These are phyloP conservation scores for Coemansia sp. DNA, from an alignment of 192 early-diverging fungal species.

Conservation along the genomic window DNA sequence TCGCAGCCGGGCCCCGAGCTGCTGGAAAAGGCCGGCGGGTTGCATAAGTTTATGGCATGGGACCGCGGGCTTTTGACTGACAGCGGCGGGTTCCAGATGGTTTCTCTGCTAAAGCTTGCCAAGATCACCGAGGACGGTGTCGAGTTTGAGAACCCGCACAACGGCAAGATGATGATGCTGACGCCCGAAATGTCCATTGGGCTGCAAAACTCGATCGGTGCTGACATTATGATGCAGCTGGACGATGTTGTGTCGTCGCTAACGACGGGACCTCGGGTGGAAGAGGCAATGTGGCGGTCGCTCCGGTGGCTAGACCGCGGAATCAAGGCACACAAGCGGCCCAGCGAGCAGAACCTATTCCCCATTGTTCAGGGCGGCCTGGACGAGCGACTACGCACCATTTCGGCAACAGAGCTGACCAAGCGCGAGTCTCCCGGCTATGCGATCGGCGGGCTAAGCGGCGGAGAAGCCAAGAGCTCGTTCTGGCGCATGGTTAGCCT, in stretches of 20 bases:
- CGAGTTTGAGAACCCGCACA: slow-evolving; percentile 81
- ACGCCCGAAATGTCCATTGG: slow-evolving; percentile 85
- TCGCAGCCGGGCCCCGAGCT: slow-evolving; percentile 71
- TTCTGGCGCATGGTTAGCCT: slow-evolving; percentile 82
- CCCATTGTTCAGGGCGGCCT: slow-evolving; percentile 88
- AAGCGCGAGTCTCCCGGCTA: slow-evolving; percentile 80
- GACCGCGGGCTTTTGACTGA: slow-evolving; percentile 77
- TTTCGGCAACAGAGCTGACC: slow-evolving; percentile 78
- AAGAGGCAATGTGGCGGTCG: slow-evolving; percentile 87
- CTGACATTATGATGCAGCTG: slow-evolving; percentile 90
- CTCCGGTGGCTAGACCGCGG: slow-evolving; percentile 87
- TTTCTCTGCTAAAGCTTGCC: slow-evolving; percentile 79
- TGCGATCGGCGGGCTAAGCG: slow-evolving; percentile 81
- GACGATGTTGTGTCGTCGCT: slow-evolving; percentile 87
- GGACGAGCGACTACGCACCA: slow-evolving; percentile 62
- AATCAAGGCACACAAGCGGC: slow-evolving; percentile 69
- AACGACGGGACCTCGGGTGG: slow-evolving; percentile 75
- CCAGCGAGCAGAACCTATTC: slow-evolving; percentile 77
- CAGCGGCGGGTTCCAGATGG: slow-evolving; percentile 88
- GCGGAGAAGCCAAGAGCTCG: slow-evolving; percentile 80
- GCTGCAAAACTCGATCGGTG: slow-evolving; percentile 82
- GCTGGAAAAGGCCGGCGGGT: slow-evolving; percentile 69
- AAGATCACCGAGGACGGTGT: slow-evolving; percentile 84
- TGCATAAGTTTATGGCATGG: slow-evolving; percentile 81
- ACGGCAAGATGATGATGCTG: slow-evolving; percentile 74